Evolutionary conservation across 164 flowering plant genomes (phyloP).

Genomic region (Kalanchoe fedtschenkoi): DNA sequence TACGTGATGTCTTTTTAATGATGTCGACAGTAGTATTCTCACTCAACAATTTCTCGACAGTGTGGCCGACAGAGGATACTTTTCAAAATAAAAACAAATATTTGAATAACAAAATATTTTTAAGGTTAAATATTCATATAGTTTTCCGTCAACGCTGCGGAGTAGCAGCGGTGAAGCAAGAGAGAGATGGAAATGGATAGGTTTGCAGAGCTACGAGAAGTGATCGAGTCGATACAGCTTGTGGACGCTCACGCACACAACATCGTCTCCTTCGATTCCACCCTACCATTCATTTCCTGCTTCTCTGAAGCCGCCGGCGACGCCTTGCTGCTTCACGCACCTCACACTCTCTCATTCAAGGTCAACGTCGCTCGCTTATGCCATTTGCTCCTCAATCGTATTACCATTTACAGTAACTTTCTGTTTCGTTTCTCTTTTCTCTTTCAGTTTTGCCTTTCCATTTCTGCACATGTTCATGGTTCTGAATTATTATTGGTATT

Average conservation of each 20-base stretch:
- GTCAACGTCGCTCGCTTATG: no score
- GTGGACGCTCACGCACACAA: conserved; percentile 89
- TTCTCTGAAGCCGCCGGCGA: conserved; percentile 74
- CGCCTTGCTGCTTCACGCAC: conserved; percentile 38
- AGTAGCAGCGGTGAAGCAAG: no score
- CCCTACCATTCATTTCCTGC: conserved; percentile 47
- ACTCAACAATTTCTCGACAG: no score
- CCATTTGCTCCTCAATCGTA: background rate
- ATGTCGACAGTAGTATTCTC: no score
- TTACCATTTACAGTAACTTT: background rate
- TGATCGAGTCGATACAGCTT: conserved; percentile 43
- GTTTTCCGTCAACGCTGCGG: no score
- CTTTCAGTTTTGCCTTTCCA: background rate
- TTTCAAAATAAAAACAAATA: no score
- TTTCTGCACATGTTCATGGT: background rate
- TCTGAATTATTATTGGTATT: no score
- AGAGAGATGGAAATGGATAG: conserved; percentile 32
- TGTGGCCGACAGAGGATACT: no score
- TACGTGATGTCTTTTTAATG: no score
- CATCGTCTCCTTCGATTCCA: conserved; percentile 51
- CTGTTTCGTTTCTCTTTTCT: background rate
- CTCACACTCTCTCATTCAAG: conserved; percentile 76
- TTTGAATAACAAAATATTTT: no score
- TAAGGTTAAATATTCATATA: no score
- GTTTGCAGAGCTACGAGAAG: conserved; percentile 41